These are phyloP conservation scores for Backusella circina DNA, from an alignment of 192 early-diverging fungal genomes.

Conservation along the genomic window DNA sequence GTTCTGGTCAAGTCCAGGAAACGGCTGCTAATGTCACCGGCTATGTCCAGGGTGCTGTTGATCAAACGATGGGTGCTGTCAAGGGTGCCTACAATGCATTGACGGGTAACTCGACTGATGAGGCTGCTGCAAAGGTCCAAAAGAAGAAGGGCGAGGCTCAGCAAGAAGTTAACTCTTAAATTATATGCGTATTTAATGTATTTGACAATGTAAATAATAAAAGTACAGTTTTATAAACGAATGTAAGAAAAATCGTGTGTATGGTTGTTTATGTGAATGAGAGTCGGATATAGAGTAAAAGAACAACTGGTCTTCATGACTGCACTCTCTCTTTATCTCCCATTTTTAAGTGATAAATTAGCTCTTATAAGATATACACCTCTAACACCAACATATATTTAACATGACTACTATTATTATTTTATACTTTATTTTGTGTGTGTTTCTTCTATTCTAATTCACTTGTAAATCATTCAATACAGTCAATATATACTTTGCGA, in stretches of 20 bases:
- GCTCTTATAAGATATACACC: too few relatives aligned
- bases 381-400: too few relatives aligned
- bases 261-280: too few relatives aligned
- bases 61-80: conserved; percentile 26
- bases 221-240: not conserved
- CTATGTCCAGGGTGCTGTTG: conserved; percentile 23
- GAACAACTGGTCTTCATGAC: not conserved
- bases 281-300: not conserved
- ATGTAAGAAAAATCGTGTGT: too few relatives aligned
- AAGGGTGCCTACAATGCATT: conserved; percentile 21
- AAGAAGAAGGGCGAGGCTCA: conserved; percentile 24
- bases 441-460: not conserved
- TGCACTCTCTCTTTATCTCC: not conserved
- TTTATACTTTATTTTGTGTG: not conserved
- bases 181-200: too few relatives aligned
- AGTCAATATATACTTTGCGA: conserved; percentile 44
- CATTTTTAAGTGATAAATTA: not conserved
- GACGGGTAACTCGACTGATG: conserved; percentile 5
- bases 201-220: too few relatives aligned
- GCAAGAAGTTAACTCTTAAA: conserved; percentile 7
- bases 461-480: conserved; percentile 41
- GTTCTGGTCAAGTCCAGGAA: conserved; percentile 22
- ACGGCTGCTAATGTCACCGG: conserved; percentile 11
- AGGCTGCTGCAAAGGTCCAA: conserved; percentile 3
- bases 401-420: too few relatives aligned